Percentiles rank a stretch among this genome's conserved stretches.
Evolutionary conservation across 768 basidiomycete genomes (phyloP).

Genomic region (Lactarius akahatsu): DNA sequence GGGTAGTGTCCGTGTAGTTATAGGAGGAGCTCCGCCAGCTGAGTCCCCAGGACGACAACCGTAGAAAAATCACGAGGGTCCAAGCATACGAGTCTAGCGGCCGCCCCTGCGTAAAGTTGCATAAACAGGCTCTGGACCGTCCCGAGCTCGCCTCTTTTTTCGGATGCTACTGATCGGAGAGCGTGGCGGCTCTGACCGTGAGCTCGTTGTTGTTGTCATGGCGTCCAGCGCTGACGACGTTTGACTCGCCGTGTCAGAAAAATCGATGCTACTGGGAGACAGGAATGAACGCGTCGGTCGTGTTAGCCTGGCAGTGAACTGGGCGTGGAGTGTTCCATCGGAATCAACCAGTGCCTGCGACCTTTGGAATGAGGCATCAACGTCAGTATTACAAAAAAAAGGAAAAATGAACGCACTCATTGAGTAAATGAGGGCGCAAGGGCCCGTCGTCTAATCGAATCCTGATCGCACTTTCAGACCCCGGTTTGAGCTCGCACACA

Average conservation of each 20-base stretch:
- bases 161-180: background rate
- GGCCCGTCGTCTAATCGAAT: background rate
- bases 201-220: background rate
- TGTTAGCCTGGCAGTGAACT: conserved; percentile 9
- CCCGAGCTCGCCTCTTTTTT: background rate
- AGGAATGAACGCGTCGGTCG: background rate
- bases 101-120: conserved; percentile 14
- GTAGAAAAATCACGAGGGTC: background rate
- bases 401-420: conserved; percentile 46
- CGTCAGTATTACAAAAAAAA: background rate
- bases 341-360: conserved; percentile 28
- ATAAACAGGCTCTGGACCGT: background rate
- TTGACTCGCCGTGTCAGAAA: conserved; percentile 10
- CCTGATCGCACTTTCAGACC: background rate
- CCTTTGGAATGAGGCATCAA: conserved; percentile 25
- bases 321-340: conserved; percentile 31
- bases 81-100: background rate
- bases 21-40: background rate
- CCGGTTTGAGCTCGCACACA: conserved; percentile 27
- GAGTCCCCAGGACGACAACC: background rate
- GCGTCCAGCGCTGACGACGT: background rate
- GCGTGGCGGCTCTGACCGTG: background rate
- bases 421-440: conserved; percentile 1
- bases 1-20: background rate
- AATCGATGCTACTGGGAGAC: background rate